These are phyloP conservation scores for Fusarium tanahbumbuense DNA, from an alignment of 2,329 filamentous ascomycete genomes.

Conservation along the genomic window DNA sequence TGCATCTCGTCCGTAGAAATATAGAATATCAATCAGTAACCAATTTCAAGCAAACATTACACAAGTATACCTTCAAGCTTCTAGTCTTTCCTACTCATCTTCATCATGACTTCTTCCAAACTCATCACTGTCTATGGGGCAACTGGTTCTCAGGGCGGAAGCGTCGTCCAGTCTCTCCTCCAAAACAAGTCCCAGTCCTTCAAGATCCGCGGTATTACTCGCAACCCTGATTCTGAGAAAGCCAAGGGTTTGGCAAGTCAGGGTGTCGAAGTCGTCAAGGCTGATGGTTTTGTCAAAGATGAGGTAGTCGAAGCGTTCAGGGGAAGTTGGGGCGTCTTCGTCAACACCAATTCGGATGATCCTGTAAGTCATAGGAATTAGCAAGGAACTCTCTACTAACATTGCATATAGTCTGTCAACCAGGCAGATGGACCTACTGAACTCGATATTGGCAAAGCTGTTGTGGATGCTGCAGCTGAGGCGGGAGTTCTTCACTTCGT, in stretches of 20 bases:
- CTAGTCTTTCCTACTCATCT: not conserved
- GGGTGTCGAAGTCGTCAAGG: slow-evolving; percentile 49
- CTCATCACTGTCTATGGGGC: slow-evolving; percentile 50
- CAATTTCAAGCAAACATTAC: not conserved
- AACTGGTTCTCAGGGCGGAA: slow-evolving; percentile 49
- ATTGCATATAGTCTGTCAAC: slow-evolving; percentile 36
- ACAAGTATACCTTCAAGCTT: slow-evolving; percentile 4
- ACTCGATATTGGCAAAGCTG: slow-evolving; percentile 50
- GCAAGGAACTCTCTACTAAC: slow-evolving; percentile 7
- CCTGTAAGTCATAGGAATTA: slow-evolving; percentile 33
- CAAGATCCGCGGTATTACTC: slow-evolving; percentile 47
- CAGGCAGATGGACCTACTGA: slow-evolving; percentile 48
- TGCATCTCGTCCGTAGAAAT: not conserved
- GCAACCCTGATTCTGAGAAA: slow-evolving; percentile 46
- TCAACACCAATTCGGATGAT: slow-evolving; percentile 51
- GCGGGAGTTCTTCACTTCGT: slow-evolving; percentile 52
- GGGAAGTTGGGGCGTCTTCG: slow-evolving; percentile 50
- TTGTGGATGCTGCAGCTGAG: slow-evolving; percentile 50
- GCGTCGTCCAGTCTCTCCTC: slow-evolving; percentile 48
- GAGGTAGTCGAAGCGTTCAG: slow-evolving; percentile 46
- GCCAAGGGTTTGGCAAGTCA: slow-evolving; percentile 43
- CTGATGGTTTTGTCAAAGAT: slow-evolving; percentile 44
- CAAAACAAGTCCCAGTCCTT: slow-evolving; percentile 46
- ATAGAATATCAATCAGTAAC: slow-evolving; percentile 17
- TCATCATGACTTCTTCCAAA: slow-evolving; percentile 44